A percentile compares a stretch with the other conserved stretches of the same genome.
phyloP scores from a whole-genome alignment of 140 eudicot genomes.

The Stevia rebaudiana region DNA sequence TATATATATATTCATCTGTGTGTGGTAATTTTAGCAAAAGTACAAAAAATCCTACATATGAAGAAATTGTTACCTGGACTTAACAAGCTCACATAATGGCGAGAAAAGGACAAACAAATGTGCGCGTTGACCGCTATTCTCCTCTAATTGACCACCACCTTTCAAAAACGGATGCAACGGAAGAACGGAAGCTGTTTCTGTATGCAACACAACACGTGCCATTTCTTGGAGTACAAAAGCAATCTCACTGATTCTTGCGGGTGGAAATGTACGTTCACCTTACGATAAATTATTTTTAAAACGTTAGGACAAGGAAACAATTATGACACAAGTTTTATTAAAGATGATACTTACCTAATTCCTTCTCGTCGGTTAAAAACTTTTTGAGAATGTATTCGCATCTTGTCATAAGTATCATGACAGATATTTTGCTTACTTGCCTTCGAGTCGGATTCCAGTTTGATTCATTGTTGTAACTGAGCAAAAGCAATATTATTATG shows the following conservation, averaged over 20 bases:
- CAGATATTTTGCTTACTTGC: conserved; percentile 73
- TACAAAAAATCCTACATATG: background rate
- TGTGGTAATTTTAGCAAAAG: background rate
- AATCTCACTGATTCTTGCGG: conserved; percentile 78
- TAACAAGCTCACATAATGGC: conserved; percentile 77
- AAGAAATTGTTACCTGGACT: conserved; percentile 61
- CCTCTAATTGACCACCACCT: conserved; percentile 44
- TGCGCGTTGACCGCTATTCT: conserved; percentile 44
- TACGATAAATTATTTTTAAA: conserved; percentile 16
- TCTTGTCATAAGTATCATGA: conserved; percentile 63
- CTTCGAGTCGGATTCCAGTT: conserved; percentile 54
- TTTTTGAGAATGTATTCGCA: conserved; percentile 78
- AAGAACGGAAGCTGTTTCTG: conserved; percentile 66
- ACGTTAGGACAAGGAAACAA: background rate
- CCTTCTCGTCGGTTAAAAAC: conserved; percentile 70
- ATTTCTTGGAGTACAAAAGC: conserved; percentile 79
- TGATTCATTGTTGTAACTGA: conserved; percentile 51
- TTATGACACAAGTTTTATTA: background rate
- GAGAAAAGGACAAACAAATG: conserved; percentile 76
- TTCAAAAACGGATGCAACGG: conserved; percentile 65
- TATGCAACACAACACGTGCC: conserved; percentile 65
- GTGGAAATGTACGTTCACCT: conserved; percentile 80
- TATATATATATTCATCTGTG: background rate
- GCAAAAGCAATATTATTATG: conserved; percentile 6
- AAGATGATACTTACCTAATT: conserved; percentile 50